Evolutionary conservation across 176 grass and related monocot species (phyloP), one percentile per base, ranked within the genome.

Genomic region (Otatea glauca): DNA sequence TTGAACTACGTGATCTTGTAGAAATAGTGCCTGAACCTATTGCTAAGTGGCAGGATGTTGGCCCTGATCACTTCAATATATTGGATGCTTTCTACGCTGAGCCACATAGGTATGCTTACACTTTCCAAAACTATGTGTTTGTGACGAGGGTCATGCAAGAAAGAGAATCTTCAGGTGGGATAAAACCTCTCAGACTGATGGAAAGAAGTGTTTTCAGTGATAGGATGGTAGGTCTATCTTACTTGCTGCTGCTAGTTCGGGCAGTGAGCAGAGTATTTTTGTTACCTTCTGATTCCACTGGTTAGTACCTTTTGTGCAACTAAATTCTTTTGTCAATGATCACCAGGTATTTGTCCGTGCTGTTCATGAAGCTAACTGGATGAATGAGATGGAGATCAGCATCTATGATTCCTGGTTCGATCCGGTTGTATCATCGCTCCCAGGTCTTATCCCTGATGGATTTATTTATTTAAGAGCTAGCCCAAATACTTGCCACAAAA

Each of bases 111-210:
- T 99, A 99, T 84, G 97, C 93, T 67, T 99, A 99, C 75, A 99
- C 97, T 8, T 99, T 99, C 70, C 97, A 99, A 44, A 99, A 99
- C 88, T 96, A 99, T 73, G 97, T 99, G n/a, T 99, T 99, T 88
- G 92, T 96, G 72, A 99, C 97, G 1, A 92, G 97, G 75, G 80
- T 99, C 37, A 94, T 99, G 97, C 97, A 99, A 88, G 97, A 99
- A 88, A 96, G 97, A 81, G 97, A 96, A 80, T 94, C 93, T 27
- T 87, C 92, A 81, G 86, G 66, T 84, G 93, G 92, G 77, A 89
- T 94, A 77, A 96, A 99, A 83, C 97, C 93, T 77, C 93, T 99
- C 70, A 94, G 97, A 90, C 77, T 99, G 77, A 96, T 99, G 97
- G 97, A 99, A 87, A 88, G 97, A 92, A 96, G 97, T 32, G 88